These are phyloP conservation scores for Fragaria ananassa DNA, from an alignment of 306 rosid species.

Conservation along the genomic window DNA sequence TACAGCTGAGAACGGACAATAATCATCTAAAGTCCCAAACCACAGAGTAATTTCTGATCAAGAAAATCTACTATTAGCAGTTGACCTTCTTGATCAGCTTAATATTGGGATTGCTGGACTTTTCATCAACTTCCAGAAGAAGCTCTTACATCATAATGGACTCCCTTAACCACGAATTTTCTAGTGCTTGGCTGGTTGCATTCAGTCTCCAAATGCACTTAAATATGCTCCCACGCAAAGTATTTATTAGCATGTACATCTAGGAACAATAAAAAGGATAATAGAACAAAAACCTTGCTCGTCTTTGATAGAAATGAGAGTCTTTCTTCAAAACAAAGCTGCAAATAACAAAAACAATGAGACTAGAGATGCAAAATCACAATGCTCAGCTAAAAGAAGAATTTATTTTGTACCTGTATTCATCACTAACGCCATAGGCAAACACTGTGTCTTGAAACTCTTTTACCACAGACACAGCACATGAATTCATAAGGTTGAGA, in stretches of 20 bases:
- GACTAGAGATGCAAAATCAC: slow-evolving; percentile 1
- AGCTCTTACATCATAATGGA: neutral
- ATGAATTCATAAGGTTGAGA: slow-evolving; percentile 74
- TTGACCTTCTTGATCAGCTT: neutral
- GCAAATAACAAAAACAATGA: slow-evolving; percentile 14
- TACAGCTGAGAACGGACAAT: neutral
- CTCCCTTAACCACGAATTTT: neutral
- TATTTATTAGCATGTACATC: neutral
- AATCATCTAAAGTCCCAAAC: neutral
- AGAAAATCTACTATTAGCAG: neutral
- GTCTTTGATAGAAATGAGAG: slow-evolving; percentile 52
- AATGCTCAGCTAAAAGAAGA: neutral
- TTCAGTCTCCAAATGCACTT: neutral
- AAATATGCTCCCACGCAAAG: neutral
- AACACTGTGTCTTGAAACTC: slow-evolving; percentile 68
- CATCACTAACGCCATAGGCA: slow-evolving; percentile 78
- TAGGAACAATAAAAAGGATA: neutral
- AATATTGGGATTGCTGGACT: neutral
- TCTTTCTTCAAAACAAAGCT: slow-evolving; percentile 67
- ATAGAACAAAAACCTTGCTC: slow-evolving; percentile 35
- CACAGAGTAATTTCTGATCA: neutral
- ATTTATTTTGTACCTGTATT: slow-evolving; percentile 41
- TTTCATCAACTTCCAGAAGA: neutral
- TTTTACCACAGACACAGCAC: slow-evolving; percentile 63
- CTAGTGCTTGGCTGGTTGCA: neutral